Evolutionary conservation across 805 yeast genomes (phyloP), one percentile per base, ranked within the genome.

Genomic region (Nakazawaea wyomingensis): DNA sequence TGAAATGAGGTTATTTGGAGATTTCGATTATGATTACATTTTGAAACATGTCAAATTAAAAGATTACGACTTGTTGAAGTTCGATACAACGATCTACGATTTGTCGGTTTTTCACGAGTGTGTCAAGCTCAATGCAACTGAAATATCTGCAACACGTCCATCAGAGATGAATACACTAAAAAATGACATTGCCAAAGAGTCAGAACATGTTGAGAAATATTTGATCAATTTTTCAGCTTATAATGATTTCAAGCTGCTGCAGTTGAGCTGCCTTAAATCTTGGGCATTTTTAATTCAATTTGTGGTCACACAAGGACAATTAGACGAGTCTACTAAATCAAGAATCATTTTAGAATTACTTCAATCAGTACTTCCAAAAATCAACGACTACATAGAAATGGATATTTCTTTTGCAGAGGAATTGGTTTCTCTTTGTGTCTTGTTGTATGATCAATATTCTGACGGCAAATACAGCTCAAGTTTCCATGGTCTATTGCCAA

Each of bases 251-350:
- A 71, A 71, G 47, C 58, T 68, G 1, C 65, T 69, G 7, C 93
- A 84, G 48, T 63, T 83, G 37, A 63, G 72, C 11, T 77, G 82
- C 45, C 63, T 91, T 22, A 87, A 82, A 54, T 76, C 95, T 0
- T 91, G 98, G 98, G 80, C 82, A 18, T 82, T 81, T 50, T 60
- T 90, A 39, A 80, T 87, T 19, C 87, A 88, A 48, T 78, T 88
- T 3, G 62, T 87, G 35, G 78, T 86, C 4, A 69, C 78, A 4
- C 89, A 82, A 58, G 80, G 78, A 8, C 65, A 65, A n/a, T 60
- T 79, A 43, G 60, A 66, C 5, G 54, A 69, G 0, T 53, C 62
- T 7, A 60, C 63, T n/a, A 68, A 82, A 37, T 68, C 78, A 0
- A 72, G 76, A 30, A 83, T 91, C 54, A 78, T 88, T 42, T 62